Conservation (phyloP, 2,329 filamentous ascomycete species). For the Microcyclospora pomicola region DNA sequence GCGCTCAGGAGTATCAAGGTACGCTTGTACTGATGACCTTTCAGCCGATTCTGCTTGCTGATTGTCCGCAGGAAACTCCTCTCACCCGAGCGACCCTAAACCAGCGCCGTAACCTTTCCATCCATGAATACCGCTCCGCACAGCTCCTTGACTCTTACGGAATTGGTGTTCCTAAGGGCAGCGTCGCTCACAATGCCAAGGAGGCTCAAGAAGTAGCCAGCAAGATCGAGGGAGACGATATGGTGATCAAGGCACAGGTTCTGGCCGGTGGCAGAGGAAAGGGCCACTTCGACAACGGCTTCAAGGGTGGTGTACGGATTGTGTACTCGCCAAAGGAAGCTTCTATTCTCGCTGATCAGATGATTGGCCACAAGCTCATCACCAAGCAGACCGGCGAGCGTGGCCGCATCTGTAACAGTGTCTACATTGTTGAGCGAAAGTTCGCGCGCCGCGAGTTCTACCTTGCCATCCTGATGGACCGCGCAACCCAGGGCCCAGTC, state of each 20-base stretch:
- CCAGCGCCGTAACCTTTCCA: slow-evolving; percentile 78
- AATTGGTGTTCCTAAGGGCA: slow-evolving; percentile 79
- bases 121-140: slow-evolving; percentile 96
- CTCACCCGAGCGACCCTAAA: slow-evolving; percentile 33
- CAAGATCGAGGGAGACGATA: slow-evolving; percentile 79
- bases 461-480: slow-evolving; percentile 97
- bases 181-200: slow-evolving; percentile 65
- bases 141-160: slow-evolving; percentile 85
- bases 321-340: slow-evolving; percentile 95
- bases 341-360: slow-evolving; percentile 95
- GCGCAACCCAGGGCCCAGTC: slow-evolving; percentile 75
- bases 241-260: slow-evolving; percentile 99
- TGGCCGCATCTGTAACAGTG: slow-evolving; percentile 88
- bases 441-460: slow-evolving; percentile 98
- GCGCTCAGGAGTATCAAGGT: slow-evolving; percentile 69
- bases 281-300: slow-evolving; percentile 92
- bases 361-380: slow-evolving; percentile 99
- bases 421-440: slow-evolving; percentile 99
- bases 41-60: not conserved
- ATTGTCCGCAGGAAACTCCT: slow-evolving; percentile 40
- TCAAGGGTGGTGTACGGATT: slow-evolving; percentile 96
- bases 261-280: slow-evolving; percentile 96
- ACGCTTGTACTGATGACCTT: not conserved
- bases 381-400: slow-evolving; percentile 96
- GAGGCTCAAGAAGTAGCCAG: slow-evolving; percentile 90